These are phyloP conservation scores for Ceratopteris richardii DNA, from an alignment of 75 land plant species.

Conservation along the genomic window DNA sequence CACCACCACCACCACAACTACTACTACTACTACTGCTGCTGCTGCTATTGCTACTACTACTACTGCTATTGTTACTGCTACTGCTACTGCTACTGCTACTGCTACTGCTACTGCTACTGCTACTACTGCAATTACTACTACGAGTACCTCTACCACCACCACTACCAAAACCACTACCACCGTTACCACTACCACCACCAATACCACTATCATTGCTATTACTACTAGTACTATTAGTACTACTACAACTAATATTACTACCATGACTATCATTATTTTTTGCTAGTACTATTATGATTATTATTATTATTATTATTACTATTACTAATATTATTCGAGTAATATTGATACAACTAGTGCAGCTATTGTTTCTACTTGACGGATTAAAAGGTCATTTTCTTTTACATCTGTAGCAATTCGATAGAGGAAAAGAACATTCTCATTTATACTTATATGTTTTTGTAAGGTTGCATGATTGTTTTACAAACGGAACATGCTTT, in stretches of 20 bases:
- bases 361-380: neutral
- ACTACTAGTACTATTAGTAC: neutral
- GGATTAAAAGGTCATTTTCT: too few relatives aligned
- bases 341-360: neutral
- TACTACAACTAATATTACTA: neutral
- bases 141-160: neutral
- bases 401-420: too few relatives aligned
- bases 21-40: neutral
- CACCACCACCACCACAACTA: neutral
- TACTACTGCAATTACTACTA: neutral
- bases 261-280: neutral
- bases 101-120: neutral
- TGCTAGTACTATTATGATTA: neutral
- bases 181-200: too few relatives aligned
- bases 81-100: neutral
- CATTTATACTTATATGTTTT: too few relatives aligned
- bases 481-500: too few relatives aligned
- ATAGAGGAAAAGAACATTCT: too few relatives aligned
- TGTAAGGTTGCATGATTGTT: too few relatives aligned
- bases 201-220: neutral
- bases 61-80: neutral
- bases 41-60: neutral
- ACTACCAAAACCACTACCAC: too few relatives aligned
- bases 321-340: neutral
- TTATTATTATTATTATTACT: neutral